Evolutionary conservation across 495 filamentous ascomycete genomes (phyloP), one percentile per base, ranked within the genome.

Genomic region (Emericellopsis terricola): DNA sequence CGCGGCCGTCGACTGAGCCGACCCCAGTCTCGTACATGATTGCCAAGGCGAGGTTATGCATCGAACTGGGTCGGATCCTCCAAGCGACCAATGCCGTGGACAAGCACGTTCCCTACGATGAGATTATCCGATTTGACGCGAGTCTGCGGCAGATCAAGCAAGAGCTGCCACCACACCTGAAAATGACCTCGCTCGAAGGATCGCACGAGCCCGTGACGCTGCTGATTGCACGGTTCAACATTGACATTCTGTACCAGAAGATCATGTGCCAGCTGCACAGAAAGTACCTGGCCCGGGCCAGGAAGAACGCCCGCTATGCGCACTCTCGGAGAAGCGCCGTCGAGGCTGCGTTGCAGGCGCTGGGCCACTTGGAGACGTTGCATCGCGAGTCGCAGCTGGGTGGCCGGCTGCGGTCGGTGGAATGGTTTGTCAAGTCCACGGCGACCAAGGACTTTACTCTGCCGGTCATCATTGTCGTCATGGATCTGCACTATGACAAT

Each of bases 21-120:
- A 99, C 89, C 2, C 80, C 81, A 6, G 71, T 89, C 29, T 80
- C 78, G 2, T 94, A 84, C 56, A 72, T 94, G 71, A 91, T 93
- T 36, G 62, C 69, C 19, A 89, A 94, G 60, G 57, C 70, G 21
- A 73, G 68, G 18, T 52, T 92, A 27, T 58, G 71, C 28, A 60
- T 71, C 17, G 56, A 68, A 38, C 59, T 71, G 15, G 63, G 65
- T 18, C 52, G 52, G 34, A 68, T 71, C 8, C 47, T 71, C 18
- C 63, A 68, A 29, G 57, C 60, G 7, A 59, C 68, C 8, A 55
- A 56, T 28, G 50, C 61, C 8, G 49, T 68, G 6, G 59, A 57
- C n/a, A 61, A 62, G 37, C 51, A 48, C 28, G 55, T 60, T 1
- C 60, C 70, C 2, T 94, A 94, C 50, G 86, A 94, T 15, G 76